Base-by-base conservation (phyloP, 2,329 filamentous ascomycete genomes). In the Diplodia mutila region DNA sequence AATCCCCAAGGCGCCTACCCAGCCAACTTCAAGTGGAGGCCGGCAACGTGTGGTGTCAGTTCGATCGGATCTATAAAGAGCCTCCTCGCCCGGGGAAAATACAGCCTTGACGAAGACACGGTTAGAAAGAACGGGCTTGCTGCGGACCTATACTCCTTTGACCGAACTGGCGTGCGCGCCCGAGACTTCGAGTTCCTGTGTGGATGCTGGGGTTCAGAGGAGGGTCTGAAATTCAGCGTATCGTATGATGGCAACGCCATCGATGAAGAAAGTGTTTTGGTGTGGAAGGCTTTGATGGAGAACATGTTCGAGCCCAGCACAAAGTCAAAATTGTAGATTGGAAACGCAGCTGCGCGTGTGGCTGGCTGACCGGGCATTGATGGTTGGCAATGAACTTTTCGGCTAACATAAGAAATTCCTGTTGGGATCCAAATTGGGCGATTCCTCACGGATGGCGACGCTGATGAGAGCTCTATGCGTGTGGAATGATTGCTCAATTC, bases 171-270 rank as follows among this genome's bases (percentile, higher is more conserved):
- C 12, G 82, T 84, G 9, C 71, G 82, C 39, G 80, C 81, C 2
- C 72, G 82, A 32, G 81, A 83, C 7, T 76, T 79, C 3, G 82
- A 84, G 72, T 84, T 84, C 66, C 66, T 84, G 67, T 72, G 83
- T 1, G 81, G 80, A 0, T 79, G 80, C 46, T 78, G 72, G 32
- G 79, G 80, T 0, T 70, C 71, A 23, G 74, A 75, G 46, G 76
- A 79, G 69, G 75, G 77, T 5, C 71, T 84, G 8, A 71, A 69
- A n/a, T 79, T 80, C 63, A 74, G 73, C 8, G 80, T 80, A 0
- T 80, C 76, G 54, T 80, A 81, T 69, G 82, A 84, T 72, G 74
- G 72, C 54, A 79, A 71, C 72, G 74, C 75, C 18, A 78, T 80
- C 68, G 74, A 73, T 67, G 71, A 75, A 46, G 74, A 75, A 53